These are phyloP conservation scores for Periglandula ipomoeae DNA, from an alignment of 2,329 filamentous ascomycete species.

Conservation along the genomic window DNA sequence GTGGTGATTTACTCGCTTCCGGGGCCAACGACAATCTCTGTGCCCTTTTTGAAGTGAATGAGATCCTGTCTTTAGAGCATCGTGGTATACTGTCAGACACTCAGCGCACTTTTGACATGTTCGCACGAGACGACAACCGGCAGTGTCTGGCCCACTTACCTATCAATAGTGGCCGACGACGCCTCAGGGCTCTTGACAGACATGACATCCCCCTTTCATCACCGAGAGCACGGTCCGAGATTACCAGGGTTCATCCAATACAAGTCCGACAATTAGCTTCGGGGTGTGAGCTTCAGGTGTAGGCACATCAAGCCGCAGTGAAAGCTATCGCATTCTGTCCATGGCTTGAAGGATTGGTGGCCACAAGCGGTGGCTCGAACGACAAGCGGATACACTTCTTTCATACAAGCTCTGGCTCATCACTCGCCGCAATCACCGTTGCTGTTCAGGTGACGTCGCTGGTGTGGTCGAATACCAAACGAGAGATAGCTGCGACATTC, in stretches of 20 bases:
- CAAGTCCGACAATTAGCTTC: constrained; percentile 38
- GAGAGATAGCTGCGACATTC: constrained; percentile 89
- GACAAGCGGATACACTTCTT: constrained; percentile 96
- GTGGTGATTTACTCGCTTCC: constrained; percentile 70
- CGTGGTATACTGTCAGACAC: constrained; percentile 1
- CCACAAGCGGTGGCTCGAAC: constrained; percentile 86
- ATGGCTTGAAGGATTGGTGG: constrained; percentile 79
- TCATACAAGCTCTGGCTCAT: constrained; percentile 73
- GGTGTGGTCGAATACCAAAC: constrained; percentile 76
- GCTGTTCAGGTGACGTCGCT: constrained; percentile 88
- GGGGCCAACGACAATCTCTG: constrained; percentile 91
- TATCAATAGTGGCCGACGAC: background rate
- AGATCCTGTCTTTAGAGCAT: constrained; percentile 33
- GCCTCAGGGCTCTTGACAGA: background rate
- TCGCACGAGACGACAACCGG: constrained; percentile 11
- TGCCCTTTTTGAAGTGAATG: constrained; percentile 64
- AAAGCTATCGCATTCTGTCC: constrained; percentile 97
- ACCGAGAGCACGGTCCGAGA: background rate
- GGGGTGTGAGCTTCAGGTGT: constrained; percentile 59
- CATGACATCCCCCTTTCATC: background rate
- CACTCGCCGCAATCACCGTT: constrained; percentile 83
- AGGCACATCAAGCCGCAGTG: constrained; percentile 76
- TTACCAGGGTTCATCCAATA: constrained; percentile 13
- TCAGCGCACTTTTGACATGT: background rate
- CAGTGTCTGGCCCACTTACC: background rate